Base-by-base conservation (phyloP, 2,329 filamentous ascomycete genomes). In the Apiospora kogelbergensis region DNA sequence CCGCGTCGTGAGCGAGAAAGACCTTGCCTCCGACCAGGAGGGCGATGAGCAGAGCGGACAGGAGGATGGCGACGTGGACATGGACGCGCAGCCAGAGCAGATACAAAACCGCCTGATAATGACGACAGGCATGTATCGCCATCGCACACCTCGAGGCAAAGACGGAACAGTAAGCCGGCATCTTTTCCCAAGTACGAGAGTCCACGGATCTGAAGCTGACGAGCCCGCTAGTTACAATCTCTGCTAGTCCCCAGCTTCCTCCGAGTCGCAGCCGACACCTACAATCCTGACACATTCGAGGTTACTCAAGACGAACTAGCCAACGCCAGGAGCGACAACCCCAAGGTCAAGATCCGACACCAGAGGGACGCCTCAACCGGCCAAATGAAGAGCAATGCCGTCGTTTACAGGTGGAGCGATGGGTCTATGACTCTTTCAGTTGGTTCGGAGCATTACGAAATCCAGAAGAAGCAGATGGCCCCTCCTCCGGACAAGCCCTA, bases 341-440 rank as follows among this genome's bases (percentile, higher is more conserved):
- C 91, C 41, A 86, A 89, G 75, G 88, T 89, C 45, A 90, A 91
- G 1, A 85, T 93, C 64, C 89, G 92, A 70, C 93, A 90, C 80
- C 89, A 91, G 67, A 88, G 86, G 75, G 90, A 93, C 69, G 84
- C 89, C 11, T 85, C 85, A n/a, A 91, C 89, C 1, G 86, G 87
- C 65, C 83, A 89, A 71, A 83, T 94, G 15, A 88, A 92, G 76
- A 94, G 92, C 76, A 95, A 95, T 77, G 88, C 93, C 2, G 87
- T 90, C 71, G 82, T 95, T 40, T 88, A 93, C 76, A 88, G 88
- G 73, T 95, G 93, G 93, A 93, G 90, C 71, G 93, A 95, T 76
- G 93, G 93, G 37, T 93, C 91, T 4, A 82, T 93, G 20, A 94
- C 92, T 13, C 83, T 95, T 30, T 88, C 91, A n/a, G 84, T 95